A percentile compares a stretch with the other conserved stretches of the same genome.
Conservation (phyloP, 2,329 filamentous ascomycete species). For the Alternaria sp. region DNA sequence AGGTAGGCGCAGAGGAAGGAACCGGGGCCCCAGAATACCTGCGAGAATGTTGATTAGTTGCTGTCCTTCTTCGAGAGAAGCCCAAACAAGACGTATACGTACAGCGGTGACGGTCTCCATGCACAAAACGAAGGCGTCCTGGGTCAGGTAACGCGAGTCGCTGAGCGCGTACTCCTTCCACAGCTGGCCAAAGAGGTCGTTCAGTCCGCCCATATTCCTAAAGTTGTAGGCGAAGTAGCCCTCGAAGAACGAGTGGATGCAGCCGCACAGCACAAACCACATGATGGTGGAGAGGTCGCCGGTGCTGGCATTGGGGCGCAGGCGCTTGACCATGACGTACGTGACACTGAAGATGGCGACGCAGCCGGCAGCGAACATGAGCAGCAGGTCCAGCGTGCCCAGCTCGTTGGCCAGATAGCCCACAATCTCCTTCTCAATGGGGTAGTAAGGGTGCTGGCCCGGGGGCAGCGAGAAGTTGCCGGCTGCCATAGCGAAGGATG, state of each 20-base stretch:
- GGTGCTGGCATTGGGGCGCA: constrained; percentile 60
- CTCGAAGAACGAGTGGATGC: constrained; percentile 82
- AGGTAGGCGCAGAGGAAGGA: constrained; percentile 64
- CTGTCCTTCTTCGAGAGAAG: neutral
- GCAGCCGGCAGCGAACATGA: constrained; percentile 65
- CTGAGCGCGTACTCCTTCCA: constrained; percentile 94
- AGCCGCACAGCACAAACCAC: constrained; percentile 79
- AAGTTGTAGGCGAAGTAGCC: constrained; percentile 81
- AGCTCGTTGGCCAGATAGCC: constrained; percentile 72
- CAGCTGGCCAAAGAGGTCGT: constrained; percentile 79
- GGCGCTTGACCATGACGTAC: constrained; percentile 59
- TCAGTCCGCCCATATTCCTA: constrained; percentile 67
- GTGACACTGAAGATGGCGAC: constrained; percentile 64
- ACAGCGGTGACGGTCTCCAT: constrained; percentile 84
- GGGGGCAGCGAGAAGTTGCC: constrained; percentile 20
- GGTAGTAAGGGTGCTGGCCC: constrained; percentile 72
- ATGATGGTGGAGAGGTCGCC: constrained; percentile 67
- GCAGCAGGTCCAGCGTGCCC: constrained; percentile 64
- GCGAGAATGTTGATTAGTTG: neutral
- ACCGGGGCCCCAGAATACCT: constrained; percentile 68
- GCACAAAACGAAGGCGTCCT: constrained; percentile 80
- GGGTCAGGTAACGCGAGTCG: constrained; percentile 84
- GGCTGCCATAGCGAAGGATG: constrained; percentile 15
- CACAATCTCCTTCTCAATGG: constrained; percentile 66
- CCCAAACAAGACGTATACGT: constrained; percentile 39